Base-by-base conservation (phyloP, 2,329 filamentous ascomycete genomes). In the Calonectria hongkongensis region DNA sequence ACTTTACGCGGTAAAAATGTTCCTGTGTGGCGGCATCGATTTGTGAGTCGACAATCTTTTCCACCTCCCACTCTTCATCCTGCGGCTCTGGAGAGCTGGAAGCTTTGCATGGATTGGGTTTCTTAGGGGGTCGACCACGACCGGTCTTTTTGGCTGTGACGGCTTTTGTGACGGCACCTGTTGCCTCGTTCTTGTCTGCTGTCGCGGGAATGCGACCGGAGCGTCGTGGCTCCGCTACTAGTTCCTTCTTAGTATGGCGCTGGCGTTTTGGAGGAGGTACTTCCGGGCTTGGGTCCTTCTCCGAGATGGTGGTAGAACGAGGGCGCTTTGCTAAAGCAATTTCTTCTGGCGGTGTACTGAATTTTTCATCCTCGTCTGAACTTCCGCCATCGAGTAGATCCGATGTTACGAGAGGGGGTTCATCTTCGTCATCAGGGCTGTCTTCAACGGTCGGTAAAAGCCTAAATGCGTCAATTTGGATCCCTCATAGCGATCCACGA, bases 1-100 rank as follows among this genome's bases (percentile, higher is more conserved):
- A 91, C 79, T 91, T 89, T 66, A 92, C 85, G 4, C 83, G 73
- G 78, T 88, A 91, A 76, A 85, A 79, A 73, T 85, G 82, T 71
- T 84, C 78, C 72, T 82, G 81, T 1, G 83, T 85, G 6, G 80
- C 78, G 8, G 76, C 77, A 48, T 87, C 84, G 45, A 88, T 81
- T 5, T 77, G 80, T 0, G 83, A 83, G 21, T 84, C 84, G 13
- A 89, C 64, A 39, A 90, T 87, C 3, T 79, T 76, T 76, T 91
- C 88, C 0, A 90, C 87, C 66, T 87, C 85, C 79, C 84, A 90
- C 70, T 86, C 84, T 4, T 79, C 77, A 13, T 13, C 45, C 15
- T 76, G 74, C 8, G 76, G 67, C 4, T 68, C 75, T 13, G 72
- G 62, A 15, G 16, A 27, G 65, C 65, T 68, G 48, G 68, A 68